phyloP scores from a whole-genome alignment of 1,139 yeast species.

The Petasospora fabianii region DNA sequence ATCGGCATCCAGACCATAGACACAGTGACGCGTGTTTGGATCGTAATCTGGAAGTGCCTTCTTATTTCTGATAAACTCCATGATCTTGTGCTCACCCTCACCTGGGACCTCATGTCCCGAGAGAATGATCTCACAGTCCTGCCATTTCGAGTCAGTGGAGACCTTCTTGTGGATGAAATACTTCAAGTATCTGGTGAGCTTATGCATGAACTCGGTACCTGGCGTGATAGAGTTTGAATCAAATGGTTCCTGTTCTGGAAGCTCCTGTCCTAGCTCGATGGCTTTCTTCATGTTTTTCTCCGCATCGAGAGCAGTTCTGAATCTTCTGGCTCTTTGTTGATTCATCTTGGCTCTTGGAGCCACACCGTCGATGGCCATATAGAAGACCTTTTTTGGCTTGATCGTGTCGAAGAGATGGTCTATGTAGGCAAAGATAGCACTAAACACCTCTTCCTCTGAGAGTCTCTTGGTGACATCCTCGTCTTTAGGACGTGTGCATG shows the following conservation, averaged over 20 bases:
- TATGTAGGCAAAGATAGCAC: constrained; percentile 89
- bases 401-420: constrained; percentile 89
- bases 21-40: constrained; percentile 89
- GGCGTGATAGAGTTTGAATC: constrained; percentile 97
- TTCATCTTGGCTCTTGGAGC: constrained; percentile 99
- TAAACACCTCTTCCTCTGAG: constrained; percentile 89
- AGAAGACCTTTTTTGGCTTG: constrained; percentile 81
- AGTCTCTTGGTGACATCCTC: constrained; percentile 57
- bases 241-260: constrained; percentile 59
- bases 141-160: constrained; percentile 90
- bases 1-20: constrained; percentile 97
- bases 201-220: constrained; percentile 97
- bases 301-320: constrained; percentile 93
- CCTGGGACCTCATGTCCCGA: constrained; percentile 99
- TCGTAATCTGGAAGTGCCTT: constrained; percentile 72
- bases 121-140: constrained; percentile 72
- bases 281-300: constrained; percentile 60
- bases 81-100: constrained; percentile 98
- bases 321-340: constrained; percentile 96
- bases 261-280: constrained; percentile 43
- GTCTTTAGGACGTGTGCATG: constrained; percentile 79
- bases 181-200: constrained; percentile 75
- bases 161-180: constrained; percentile 91
- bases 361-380: constrained; percentile 99
- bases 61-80: constrained; percentile 86